phyloP scores from a whole-genome alignment of 1,284 basidiomycete species.

The Ustilago vetiveriae region DNA sequence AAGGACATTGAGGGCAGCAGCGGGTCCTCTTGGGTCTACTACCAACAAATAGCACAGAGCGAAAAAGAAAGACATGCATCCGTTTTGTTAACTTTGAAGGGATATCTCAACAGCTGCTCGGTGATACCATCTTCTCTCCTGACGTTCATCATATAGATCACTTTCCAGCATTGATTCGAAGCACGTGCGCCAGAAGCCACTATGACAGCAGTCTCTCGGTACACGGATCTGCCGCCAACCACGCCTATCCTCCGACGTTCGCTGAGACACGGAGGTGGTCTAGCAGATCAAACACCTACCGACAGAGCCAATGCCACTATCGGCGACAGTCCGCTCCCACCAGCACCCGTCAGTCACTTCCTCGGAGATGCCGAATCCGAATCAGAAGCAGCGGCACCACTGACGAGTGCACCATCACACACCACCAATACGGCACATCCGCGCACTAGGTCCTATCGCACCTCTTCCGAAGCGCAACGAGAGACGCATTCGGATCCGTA shows the following conservation, averaged over 20 bases:
- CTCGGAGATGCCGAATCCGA: slow-evolving; percentile 42
- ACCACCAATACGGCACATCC: slow-evolving; percentile 1
- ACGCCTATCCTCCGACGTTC: slow-evolving; percentile 39
- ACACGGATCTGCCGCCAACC: slow-evolving; percentile 26
- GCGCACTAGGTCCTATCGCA: slow-evolving; percentile 16
- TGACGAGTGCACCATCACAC: slow-evolving; percentile 1
- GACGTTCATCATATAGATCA: too few species aligned
- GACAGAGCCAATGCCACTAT: slow-evolving; percentile 43
- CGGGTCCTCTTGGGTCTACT: not conserved
- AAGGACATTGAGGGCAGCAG: not conserved
- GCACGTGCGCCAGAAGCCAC: not conserved
- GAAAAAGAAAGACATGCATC: slow-evolving; percentile 19
- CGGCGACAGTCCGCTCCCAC: slow-evolving; percentile 42
- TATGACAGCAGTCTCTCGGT: slow-evolving; percentile 42
- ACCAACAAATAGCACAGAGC: not conserved
- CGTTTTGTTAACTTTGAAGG: not conserved
- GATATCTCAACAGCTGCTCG: too few species aligned
- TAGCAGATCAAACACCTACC: slow-evolving; percentile 32
- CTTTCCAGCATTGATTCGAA: too few species aligned
- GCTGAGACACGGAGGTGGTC: slow-evolving; percentile 18
- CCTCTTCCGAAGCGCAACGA: slow-evolving; percentile 21
- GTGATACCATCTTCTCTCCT: too few species aligned
- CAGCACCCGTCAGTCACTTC: slow-evolving; percentile 49
- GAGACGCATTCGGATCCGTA: slow-evolving; percentile 31
- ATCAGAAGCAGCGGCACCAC: slow-evolving; percentile 5